Conservation (phyloP, 2,329 filamentous ascomycete species). For the Xylaria sp. region DNA sequence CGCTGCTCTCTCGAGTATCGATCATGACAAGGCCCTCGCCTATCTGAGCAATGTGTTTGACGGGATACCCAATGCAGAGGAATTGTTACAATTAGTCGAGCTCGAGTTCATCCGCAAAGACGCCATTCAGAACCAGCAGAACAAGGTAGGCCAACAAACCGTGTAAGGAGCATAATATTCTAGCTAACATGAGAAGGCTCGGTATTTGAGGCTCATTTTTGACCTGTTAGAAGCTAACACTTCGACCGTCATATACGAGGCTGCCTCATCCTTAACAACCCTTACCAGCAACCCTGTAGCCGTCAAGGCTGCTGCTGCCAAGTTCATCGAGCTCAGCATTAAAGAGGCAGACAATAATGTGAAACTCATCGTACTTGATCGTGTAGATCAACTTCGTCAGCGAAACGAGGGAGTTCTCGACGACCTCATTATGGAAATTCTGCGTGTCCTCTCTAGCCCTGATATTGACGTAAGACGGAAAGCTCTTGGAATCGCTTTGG, state of each 20-base stretch:
- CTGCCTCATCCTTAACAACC: constrained; percentile 91
- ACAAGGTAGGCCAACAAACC: constrained; percentile 72
- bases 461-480: constrained; percentile 97
- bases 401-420: constrained; percentile 93
- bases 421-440: constrained; percentile 95
- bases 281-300: constrained; percentile 97
- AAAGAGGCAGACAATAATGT: constrained; percentile 99
- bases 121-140: constrained; percentile 91
- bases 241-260: constrained; percentile 97
- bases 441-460: constrained; percentile 92
- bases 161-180: neutral
- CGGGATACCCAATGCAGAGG: constrained; percentile 91
- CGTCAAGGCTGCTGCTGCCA: constrained; percentile 93
- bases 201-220: constrained; percentile 94
- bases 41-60: constrained; percentile 93
- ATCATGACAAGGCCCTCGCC: constrained; percentile 89
- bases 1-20: constrained; percentile 87
- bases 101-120: constrained; percentile 98
- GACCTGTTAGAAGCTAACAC: constrained; percentile 92
- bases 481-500: constrained; percentile 86
- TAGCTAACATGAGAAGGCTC: constrained; percentile 64
- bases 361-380: constrained; percentile 96
- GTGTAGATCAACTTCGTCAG: constrained; percentile 86
- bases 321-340: constrained; percentile 96
- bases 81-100: constrained; percentile 91